Base-by-base conservation (phyloP, 306 rosid genomes). In the Cucumis melo region DNA sequence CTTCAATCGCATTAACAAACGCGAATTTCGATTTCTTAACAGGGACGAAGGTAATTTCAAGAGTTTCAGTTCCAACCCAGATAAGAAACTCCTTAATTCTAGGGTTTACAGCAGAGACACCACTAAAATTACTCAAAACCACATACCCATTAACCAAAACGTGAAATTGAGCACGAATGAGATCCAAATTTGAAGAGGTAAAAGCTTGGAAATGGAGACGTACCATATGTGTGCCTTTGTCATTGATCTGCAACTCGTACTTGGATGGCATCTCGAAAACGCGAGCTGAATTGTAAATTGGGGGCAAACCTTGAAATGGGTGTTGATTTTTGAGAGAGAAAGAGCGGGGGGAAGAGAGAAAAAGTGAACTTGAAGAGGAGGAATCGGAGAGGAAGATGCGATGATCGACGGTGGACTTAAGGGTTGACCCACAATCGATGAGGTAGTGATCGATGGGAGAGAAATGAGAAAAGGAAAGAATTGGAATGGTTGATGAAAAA, bases 1-100 rank as follows among this genome's bases (percentile, higher is more conserved):
- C 95, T 82, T 91, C 98, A 82, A 91, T 92, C 24, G 96, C 98
- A 80, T 90, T 94, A 13, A 91, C 92, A 81, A 89, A 94, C 11
- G 88, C 96, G 58, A 90, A 87, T 74, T 85, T 80, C 6, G 89
- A 84, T 42, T 74, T 81, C 51, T 76, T 73, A 46, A 16, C 66
- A 7, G 98, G 98, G 5, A 91, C 81, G 80, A 94, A 91, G 27
- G 78, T 77, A 24, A 94, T 75, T 24, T 59, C 87, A 20, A 94
- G 87, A 79, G 80, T 87, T 7, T 84, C 89, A 9, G 84, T 10
- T 51, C 82, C 84, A 51, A 87, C 85, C 88, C 85, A 78, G 42
- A 91, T 81, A 13, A 94, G 79, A 29, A 84, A 94, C 78, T 94
- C 98, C 36, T 79, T 78, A 10, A 90, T 63, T 53, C 63, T 75